Base-by-base conservation (phyloP, 257 asterid species). In the Rhazya stricta region DNA sequence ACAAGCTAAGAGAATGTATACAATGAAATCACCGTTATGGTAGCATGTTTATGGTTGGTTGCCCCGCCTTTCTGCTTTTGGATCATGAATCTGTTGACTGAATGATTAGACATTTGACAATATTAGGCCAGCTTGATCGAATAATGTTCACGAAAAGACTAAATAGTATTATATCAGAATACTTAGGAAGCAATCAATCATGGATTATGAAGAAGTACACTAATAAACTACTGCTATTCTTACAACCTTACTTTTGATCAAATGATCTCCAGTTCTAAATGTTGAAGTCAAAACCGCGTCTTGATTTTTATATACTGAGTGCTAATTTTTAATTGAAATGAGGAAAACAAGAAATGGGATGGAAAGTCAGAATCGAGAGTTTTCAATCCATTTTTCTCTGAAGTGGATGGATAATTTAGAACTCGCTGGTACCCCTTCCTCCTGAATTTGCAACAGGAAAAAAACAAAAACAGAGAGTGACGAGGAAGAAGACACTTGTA, bases 261-360 rank as follows among this genome's bases (percentile, higher is more conserved):
- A 34, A 34, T 65, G 41, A 21, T 65, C 42, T 65, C 30, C 30
- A 6, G 43, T 62, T 62, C 25, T 62, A 25, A 30, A 37, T 18
- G 45, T 37, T 65, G 48, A 65, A 65, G 46, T 65, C 48, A 65
- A 65, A 65, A 65, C 48, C 70, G 70, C 29, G 30, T 65, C 37
- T 51, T 34, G 25, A 9, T 62, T 62, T 62, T 4, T 30, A n/a
- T 15, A 15, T 21, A 65, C n/a, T 61, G 6, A 30, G 42, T 30
- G 58, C 42, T 36, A 63, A 34, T 3, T 63, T 10, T 54, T 7
- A 13, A 61, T 30, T 6, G 54, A 1, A 48, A 48, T 1, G 5
- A 7, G 15, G 6, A 19, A 34, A 63, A 16, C 10, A 34, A 51
- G 46, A 34, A 63, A 34, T 18, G 5, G 69, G n/a, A 9, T 51